Evolutionary conservation across 805 yeast genomes (phyloP).

Genomic region (Zygosaccharomyces siamensis): DNA sequence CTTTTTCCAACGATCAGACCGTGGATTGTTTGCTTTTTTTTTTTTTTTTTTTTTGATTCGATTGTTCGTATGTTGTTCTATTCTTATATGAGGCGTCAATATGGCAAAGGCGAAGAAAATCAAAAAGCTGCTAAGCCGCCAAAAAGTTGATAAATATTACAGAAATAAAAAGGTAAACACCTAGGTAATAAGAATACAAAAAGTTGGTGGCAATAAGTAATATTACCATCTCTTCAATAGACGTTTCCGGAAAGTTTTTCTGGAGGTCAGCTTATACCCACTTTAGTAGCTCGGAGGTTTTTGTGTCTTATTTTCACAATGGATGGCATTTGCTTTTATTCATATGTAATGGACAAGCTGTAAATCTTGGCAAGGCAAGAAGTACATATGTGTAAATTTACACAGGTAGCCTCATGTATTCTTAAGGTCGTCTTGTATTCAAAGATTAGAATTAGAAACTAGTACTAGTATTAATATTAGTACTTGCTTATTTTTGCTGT

Average conservation of each 20-base stretch:
- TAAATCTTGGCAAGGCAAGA: not conserved
- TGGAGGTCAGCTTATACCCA: not conserved
- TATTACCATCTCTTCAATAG: not conserved
- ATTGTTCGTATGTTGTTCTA: not conserved
- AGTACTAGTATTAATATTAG: not conserved
- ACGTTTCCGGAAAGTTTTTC: not conserved
- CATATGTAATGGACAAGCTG: not conserved
- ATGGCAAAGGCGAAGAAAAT: not conserved
- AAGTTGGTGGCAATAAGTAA: not conserved
- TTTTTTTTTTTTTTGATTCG: not conserved
- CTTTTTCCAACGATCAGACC: not conserved
- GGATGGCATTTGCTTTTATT: not conserved
- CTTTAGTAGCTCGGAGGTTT: not conserved
- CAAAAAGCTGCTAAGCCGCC: not conserved
- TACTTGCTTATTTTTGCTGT: constrained; percentile 2
- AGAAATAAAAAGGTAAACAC: not conserved
- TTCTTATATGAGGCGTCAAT: constrained; percentile 3
- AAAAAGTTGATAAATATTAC: not conserved
- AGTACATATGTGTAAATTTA: not conserved
- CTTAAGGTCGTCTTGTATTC: not conserved
- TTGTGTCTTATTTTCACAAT: not conserved
- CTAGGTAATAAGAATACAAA: not conserved
- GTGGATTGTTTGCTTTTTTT: not conserved
- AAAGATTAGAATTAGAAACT: not conserved
- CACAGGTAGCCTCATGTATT: not conserved